Evolutionary conservation across 192 early-diverging fungal genomes (phyloP).

Genomic region (Phycomyces nitens): DNA sequence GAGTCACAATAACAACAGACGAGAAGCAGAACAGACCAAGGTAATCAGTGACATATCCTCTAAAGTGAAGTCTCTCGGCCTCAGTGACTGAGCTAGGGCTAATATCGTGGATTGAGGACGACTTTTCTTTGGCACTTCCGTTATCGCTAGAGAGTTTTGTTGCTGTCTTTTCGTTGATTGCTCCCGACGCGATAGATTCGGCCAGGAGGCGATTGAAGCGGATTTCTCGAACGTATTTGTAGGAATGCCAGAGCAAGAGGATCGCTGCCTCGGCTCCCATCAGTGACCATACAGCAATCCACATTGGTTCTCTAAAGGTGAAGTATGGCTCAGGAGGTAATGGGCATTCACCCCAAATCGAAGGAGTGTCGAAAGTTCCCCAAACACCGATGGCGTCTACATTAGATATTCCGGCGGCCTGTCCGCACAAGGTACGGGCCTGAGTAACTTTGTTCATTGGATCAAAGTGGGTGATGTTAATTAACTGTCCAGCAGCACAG

Average conservation of each 20-base stretch:
- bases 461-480: constrained; percentile 45
- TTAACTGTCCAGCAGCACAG: constrained; percentile 42
- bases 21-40: constrained; percentile 50
- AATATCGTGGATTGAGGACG: too few relatives aligned
- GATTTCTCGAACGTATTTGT: too few relatives aligned
- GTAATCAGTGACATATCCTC: constrained; percentile 57
- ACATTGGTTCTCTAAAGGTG: constrained; percentile 51
- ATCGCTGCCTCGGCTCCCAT: constrained; percentile 37
- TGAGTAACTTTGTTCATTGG: constrained; percentile 41
- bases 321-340: constrained; percentile 39
- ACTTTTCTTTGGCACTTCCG: too few relatives aligned
- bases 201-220: too few relatives aligned
- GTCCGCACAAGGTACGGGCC: constrained; percentile 23
- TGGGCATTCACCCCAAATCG: constrained; percentile 53
- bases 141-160: too few relatives aligned
- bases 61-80: constrained; percentile 47
- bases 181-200: too few relatives aligned
- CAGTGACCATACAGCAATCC: constrained; percentile 51
- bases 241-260: constrained; percentile 19
- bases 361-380: constrained; percentile 6
- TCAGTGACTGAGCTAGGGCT: constrained; percentile 7
- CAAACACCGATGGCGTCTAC: constrained; percentile 4
- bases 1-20: constrained; percentile 51
- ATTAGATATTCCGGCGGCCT: constrained; percentile 5
- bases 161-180: too few relatives aligned